Evolutionary conservation across 176 grass and related monocot species (phyloP), one percentile per base, ranked within the genome.

Genomic region (Carex littledalei): DNA sequence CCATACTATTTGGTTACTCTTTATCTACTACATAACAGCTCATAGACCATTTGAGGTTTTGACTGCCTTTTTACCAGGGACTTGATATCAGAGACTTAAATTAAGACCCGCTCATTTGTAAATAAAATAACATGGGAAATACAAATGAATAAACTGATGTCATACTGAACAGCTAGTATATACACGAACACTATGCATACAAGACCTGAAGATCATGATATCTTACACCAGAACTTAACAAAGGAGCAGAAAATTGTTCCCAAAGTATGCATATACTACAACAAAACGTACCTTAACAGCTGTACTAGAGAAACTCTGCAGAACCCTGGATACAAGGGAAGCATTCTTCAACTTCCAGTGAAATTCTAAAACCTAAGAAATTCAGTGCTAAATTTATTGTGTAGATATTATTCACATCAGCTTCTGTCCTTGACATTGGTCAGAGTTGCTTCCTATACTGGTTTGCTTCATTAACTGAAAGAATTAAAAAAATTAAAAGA

Each of bases 391-490:
- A 82, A 50, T 66, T 47, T 82, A 29, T 29, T 1, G 21, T 64
- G 58, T 52, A 67, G 13, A 82, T 50, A 67, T 67, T 82, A 64
- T 82, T 82, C 39, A 82, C 80, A 67, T 82, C 39, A 21, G 80
- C 20, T 82, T 63, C 80, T 67, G n/a, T 15, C 39, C 62, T 64
- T 49, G 72, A 54, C 37, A 64, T 67, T 82, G 80, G 15, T 82
- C 80, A 53, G 34, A 43, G 63, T 24, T 24, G 24, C 24, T 24
- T 24, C 24, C 24, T 24, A 24, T 24, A 24, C 24, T 24, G 24
- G 24, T 82, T 61, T 76, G 72, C 72, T 82, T 82, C 31, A 82
- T 49, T 82, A 82, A 82, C 80, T 82, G 80, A 62, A 53, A 82
- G 7, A 45, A 62, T 31, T 32, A 63, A 81, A 63, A 81, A 39